Evolutionary conservation across 768 basidiomycete species (phyloP).

Genomic region (Cantharellus cinnabarinus): DNA sequence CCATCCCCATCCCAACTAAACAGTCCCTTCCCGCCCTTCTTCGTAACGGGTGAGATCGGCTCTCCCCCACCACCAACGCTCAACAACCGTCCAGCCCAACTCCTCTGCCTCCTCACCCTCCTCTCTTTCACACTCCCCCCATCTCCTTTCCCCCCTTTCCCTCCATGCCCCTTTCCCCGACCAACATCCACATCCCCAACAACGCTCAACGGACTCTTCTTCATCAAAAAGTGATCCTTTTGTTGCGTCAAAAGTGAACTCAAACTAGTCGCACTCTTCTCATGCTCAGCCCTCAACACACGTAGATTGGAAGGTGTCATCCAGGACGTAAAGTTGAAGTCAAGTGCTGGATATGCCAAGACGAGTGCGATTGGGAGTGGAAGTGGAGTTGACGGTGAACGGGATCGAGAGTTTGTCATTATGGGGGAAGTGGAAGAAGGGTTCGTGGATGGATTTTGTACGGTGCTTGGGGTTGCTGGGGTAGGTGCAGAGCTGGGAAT

Average conservation of each 20-base stretch:
- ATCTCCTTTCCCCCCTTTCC: constrained; percentile 15
- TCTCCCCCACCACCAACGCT: not conserved
- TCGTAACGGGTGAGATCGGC: not conserved
- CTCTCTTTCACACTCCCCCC: constrained; percentile 25
- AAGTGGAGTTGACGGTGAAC: constrained; percentile 17
- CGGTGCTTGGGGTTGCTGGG: no score
- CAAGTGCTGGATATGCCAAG: constrained; percentile 77
- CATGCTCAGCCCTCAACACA: constrained; percentile 59
- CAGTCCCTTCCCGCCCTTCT: not conserved
- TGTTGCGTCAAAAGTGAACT: constrained; percentile 53
- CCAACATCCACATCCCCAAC: constrained; percentile 44
- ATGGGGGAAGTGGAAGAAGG: no score
- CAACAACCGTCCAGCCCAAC: constrained; percentile 21
- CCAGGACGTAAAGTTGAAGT: constrained; percentile 98
- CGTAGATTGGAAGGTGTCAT: constrained; percentile 65
- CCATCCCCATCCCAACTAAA: no score
- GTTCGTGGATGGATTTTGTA: no score
- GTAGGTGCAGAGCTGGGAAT: no score
- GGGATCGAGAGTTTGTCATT: constrained; percentile 47
- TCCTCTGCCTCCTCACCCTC: constrained; percentile 12
- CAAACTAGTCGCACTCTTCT: constrained; percentile 54
- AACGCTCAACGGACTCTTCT: constrained; percentile 80
- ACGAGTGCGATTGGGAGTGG: constrained; percentile 66
- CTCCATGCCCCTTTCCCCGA: constrained; percentile 11
- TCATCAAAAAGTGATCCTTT: constrained; percentile 62